Conservation (phyloP, 257 asterid species). For the Jasminum sambac region DNA sequence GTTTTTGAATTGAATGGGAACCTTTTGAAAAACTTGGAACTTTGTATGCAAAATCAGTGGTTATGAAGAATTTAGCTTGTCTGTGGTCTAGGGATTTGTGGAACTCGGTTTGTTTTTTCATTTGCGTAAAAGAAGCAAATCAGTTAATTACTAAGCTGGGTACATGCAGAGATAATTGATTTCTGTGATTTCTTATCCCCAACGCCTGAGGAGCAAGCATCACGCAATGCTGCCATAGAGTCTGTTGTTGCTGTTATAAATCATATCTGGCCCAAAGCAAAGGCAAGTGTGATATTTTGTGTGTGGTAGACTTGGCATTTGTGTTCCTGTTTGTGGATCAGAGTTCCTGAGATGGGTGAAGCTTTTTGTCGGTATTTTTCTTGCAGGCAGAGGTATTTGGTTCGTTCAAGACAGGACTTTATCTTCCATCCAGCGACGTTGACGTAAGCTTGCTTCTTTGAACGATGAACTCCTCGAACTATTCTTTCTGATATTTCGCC, state of each 20-base stretch:
- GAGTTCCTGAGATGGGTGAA: background rate
- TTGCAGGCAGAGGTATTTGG: constrained; percentile 95
- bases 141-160: background rate
- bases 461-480: background rate
- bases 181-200: constrained; percentile 93
- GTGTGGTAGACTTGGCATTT: background rate
- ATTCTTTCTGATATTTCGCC: constrained; percentile 3
- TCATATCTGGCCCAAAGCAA: constrained; percentile 85
- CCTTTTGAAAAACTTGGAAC: background rate
- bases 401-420: constrained; percentile 92
- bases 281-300: constrained; percentile 43
- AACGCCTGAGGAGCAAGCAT: constrained; percentile 74
- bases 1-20: background rate
- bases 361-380: constrained; percentile 13
- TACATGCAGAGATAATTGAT: constrained; percentile 81
- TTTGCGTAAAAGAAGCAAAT: background rate
- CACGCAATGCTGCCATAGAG: constrained; percentile 73
- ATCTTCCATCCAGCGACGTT: constrained; percentile 93
- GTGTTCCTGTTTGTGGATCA: background rate
- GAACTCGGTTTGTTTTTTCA: constrained; percentile 2
- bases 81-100: constrained; percentile 16
- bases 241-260: constrained; percentile 75
- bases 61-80: background rate
- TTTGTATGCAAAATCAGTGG: constrained; percentile 8
- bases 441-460: constrained; percentile 61